Base-by-base conservation (phyloP, 1,284 basidiomycete species). In the Papiliotrema flavescens region DNA sequence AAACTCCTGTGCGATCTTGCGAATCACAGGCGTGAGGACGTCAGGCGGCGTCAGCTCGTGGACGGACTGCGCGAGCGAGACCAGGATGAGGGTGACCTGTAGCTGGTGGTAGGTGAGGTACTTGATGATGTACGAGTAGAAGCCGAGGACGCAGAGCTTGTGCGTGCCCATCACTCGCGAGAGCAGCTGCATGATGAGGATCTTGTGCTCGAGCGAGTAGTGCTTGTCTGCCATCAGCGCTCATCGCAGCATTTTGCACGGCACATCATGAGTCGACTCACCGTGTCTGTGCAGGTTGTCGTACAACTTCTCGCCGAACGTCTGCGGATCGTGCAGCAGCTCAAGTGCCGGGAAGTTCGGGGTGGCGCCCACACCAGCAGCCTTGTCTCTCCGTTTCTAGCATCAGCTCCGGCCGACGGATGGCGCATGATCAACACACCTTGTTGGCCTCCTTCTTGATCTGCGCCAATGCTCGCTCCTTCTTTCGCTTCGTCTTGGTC, bases 31-130 rank as follows among this genome's bases (percentile, higher is more conserved):
- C 2, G 85, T 86, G 14, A 99, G 80, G 3, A 85, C 89, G 70
- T 98, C 94, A 0, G 96, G 95, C 2, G 94, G 95, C 0, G 94
- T 97, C 53, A 96, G 83, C 47, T 94, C 90, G 75, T 99, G 96
- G 1, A 95, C 90, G 15, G 91, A 94, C 74, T 98, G 92, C 17
- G 95, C 95, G 55, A 99, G 85, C 2, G 91, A 84, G 55, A 93
- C 95, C 55, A 99, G 87, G 74, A 99, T 96, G 47, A 90, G 82
- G 2, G 96, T 95, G 49, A 98, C 88, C 60, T 90, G 88, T 24
- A 96, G 85, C 77, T 98, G 96, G 70, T 92, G 89, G 72, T 96
- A 87, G 4, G 87, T 84, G 64, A 98, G 85, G 76, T 97, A 98
- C 73, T 83, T 83, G 80, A 96, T 82, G 72, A 97, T 84, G 79